Percentiles rank a stretch among this genome's conserved stretches.
These are phyloP conservation scores for Sequoiadendron giganteum DNA, from an alignment of 75 land plant species.

Conservation along the genomic window DNA sequence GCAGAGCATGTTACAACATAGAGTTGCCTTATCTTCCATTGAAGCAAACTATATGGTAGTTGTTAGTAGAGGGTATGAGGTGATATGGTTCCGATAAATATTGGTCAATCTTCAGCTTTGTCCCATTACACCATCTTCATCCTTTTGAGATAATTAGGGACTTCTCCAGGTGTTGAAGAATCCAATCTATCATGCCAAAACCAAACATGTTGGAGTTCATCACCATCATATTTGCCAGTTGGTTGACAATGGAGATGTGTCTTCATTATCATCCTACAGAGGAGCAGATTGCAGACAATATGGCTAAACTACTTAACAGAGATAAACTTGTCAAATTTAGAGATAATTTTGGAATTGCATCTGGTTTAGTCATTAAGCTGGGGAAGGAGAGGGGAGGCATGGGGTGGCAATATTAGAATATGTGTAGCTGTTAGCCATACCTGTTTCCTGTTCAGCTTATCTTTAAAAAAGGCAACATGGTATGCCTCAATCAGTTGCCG, in stretches of 20 bases:
- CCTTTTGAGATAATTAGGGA: conserved; percentile 10
- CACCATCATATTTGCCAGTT: conserved; percentile 9
- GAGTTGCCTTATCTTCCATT: not conserved
- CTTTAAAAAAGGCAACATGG: too few relatives aligned
- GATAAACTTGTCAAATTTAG: not conserved
- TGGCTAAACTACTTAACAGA: not conserved
- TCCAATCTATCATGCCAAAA: conserved; percentile 9
- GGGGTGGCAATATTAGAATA: too few relatives aligned
- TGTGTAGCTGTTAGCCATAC: too few relatives aligned
- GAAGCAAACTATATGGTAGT: not conserved
- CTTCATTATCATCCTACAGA: not conserved
- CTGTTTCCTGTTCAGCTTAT: too few relatives aligned
- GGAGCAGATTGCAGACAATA: not conserved
- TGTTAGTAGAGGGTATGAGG: not conserved
- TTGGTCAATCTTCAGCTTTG: conserved; percentile 18
- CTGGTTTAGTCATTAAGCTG: not conserved
- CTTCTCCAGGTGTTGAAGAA: conserved; percentile 7
- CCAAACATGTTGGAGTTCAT: conserved; percentile 19
- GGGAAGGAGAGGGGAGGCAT: too few relatives aligned
- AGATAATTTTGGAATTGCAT: not conserved
- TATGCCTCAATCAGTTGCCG: too few relatives aligned
- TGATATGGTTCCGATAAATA: not conserved
- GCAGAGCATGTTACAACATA: not conserved
- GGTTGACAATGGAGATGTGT: not conserved
- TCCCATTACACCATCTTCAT: not conserved